Evolutionary conservation across 2,329 filamentous ascomycete species (phyloP), one percentile per base, ranked within the genome.

Genomic region (Keithomyces neogunnii): DNA sequence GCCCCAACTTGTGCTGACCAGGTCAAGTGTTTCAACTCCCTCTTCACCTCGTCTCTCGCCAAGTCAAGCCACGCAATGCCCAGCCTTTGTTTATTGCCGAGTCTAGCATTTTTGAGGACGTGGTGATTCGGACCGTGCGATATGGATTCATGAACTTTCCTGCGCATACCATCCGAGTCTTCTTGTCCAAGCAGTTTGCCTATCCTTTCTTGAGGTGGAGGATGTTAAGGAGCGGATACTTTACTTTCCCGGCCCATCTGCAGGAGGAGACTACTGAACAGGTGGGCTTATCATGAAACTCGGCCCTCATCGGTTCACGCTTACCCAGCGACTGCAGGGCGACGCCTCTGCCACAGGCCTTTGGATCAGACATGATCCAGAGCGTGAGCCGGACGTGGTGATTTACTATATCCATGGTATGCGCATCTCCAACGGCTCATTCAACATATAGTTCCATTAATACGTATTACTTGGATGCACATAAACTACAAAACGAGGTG

Each of bases 341-440:
- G 75, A 71, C 64, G 45, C 77, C n/a, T 53, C 58, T 39, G 55
- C 84, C 52, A 74, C 74, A 53, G 88, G 88, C 2, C 68, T 92
- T 3, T 92, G 86, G 83, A 80, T 90, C 47, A 77, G 78, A 42
- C 69, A 78, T 44, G 76, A 88, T 58, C 75, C 78, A 13, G 71
- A 75, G 39, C 69, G 73, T 47, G 73, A 78, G 50, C 85, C 88
- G 0, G 88, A 93, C 63, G 72, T 93, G 51, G 82, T 90, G n/a
- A 68, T 95, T 2, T 92, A 89, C 64, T 93, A 93, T 63, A 80
- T 81, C 40, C 89, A 95, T 63, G 89, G 86, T 85, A 69, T 58
- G 73, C 9, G n/a, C 28, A 11, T 32, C n/a, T 47, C 45, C 19
- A 1, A 19, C 19, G 19, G 19, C 19, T 19, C 19, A 19, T 19